Conservation (phyloP, 139 green algal genomes). For the Tetraselmis chui region DNA sequence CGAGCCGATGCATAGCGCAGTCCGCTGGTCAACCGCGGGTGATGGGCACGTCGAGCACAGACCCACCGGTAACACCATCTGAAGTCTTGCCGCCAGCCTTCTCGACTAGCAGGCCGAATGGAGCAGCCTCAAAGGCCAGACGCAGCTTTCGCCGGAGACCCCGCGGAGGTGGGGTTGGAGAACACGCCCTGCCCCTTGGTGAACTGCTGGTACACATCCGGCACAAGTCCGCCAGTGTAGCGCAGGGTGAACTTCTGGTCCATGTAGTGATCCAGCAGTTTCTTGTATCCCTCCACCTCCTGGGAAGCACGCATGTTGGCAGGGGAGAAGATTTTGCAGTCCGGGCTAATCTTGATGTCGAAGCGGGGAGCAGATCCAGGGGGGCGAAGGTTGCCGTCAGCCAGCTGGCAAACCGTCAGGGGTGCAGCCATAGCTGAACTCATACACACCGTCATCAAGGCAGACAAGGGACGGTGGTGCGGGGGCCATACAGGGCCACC, state of each 20-base stretch:
- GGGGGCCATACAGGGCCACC: constrained; percentile 49
- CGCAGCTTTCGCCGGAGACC: constrained; percentile 49
- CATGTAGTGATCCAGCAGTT: constrained; percentile 51
- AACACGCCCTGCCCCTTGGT: constrained; percentile 37
- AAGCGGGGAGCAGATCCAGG: constrained; percentile 28
- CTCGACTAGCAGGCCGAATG: constrained; percentile 46
- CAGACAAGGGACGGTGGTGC: constrained; percentile 49
- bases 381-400: constrained; percentile 23
- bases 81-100: constrained; percentile 40
- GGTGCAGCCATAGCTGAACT: constrained; percentile 35
- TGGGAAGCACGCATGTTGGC: constrained; percentile 45
- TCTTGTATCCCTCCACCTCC: constrained; percentile 47
- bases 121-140: constrained; percentile 46
- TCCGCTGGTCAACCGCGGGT: constrained; percentile 33
- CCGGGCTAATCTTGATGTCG: constrained; percentile 31
- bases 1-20: constrained; percentile 32
- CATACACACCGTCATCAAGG: constrained; percentile 39
- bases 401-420: constrained; percentile 26
- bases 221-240: constrained; percentile 52
- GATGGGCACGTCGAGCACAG: constrained; percentile 40
- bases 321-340: constrained; percentile 50
- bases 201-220: constrained; percentile 41
- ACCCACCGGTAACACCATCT: constrained; percentile 34
- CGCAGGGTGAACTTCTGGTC: constrained; percentile 49
- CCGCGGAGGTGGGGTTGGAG: constrained; percentile 38